Base-by-base conservation (phyloP, 257 asterid genomes). In the Gentiana macrophylla region DNA sequence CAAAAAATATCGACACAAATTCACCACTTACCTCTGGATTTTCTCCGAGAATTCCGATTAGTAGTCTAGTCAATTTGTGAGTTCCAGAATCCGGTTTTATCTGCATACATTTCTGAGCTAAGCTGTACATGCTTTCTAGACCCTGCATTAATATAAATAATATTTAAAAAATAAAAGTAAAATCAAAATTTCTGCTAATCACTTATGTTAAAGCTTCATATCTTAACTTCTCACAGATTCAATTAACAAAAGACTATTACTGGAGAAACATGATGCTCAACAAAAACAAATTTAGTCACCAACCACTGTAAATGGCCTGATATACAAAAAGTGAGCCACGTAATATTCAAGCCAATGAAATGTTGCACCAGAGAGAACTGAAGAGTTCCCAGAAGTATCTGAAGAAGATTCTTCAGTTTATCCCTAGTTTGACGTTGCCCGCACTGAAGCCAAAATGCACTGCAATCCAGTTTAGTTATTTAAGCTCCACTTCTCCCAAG, bases 401-500 rank as follows among this genome's bases (percentile, higher is more conserved):
- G 96, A 60, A 91, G 84, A 81, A 91, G 80, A 72, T 67, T 81
- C 78, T 86, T 91, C 57, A 91, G 84, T 62, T 92, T 96, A 61
- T 56, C 78, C 70, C 82, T 70, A 52, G 96, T 91, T 76, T 80
- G 74, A 49, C 65, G 80, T 70, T 84, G 96, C 71, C 78, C 89
- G 68, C 98, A 91, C 55, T 83, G 90, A 74, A 84, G 83, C 98
- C 96, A 91, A 77, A 67, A 91, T 65, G 85, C 72, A 72, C 94
- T 86, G 73, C 96, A 81, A 45, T 91, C 98, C 76, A 91, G 72
- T 68, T 86, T 87, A 36, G 94, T 87, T 60, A 87, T 74, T 69
- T 91, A 94, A 54, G 74, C 81, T 68, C 98, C 95, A 91, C 69
- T 79, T 91, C 63, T 91, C 98, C 96, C 98, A 91, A 44, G 96